These are phyloP conservation scores for Malassezia furfur DNA, from an alignment of 1,284 basidiomycete genomes.

Conservation along the genomic window DNA sequence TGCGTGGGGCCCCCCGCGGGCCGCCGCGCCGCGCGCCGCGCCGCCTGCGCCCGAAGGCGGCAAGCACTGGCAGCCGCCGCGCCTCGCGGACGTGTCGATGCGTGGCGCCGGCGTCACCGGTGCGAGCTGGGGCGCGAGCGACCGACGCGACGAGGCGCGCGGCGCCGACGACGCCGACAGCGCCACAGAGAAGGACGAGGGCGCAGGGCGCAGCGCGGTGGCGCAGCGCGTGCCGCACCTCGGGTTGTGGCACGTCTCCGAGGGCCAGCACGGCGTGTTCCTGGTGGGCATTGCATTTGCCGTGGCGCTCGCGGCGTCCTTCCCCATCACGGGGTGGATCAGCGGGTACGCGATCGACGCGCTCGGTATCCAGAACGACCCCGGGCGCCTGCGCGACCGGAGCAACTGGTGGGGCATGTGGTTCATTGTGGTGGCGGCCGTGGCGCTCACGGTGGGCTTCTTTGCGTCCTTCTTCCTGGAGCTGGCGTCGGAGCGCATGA, in stretches of 20 bases:
- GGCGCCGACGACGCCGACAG: neutral
- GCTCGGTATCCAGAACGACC: conserved; percentile 28
- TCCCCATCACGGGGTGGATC: conserved; percentile 48
- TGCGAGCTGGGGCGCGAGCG: conserved; percentile 4
- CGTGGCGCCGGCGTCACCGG: neutral
- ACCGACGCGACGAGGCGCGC: neutral
- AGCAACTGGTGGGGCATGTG: conserved; percentile 30
- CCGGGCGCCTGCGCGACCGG: conserved; percentile 17
- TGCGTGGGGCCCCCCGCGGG: neutral
- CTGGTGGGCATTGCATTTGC: conserved; percentile 24
- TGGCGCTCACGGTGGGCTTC: conserved; percentile 25
- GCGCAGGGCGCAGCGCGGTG: too few species aligned
- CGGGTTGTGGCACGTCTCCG: conserved; percentile 15
- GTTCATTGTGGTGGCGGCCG: conserved; percentile 34
- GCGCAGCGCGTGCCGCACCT: neutral
- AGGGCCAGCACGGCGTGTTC: conserved; percentile 13
- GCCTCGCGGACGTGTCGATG: neutral
- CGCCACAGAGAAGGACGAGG: neutral
- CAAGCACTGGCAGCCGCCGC: neutral
- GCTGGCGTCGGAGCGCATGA: conserved; percentile 33
- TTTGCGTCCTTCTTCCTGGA: conserved; percentile 37
- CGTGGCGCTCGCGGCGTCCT: conserved; percentile 42
- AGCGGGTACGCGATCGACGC: conserved; percentile 33
- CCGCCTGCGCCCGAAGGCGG: neutral
- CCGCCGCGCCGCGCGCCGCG: neutral